Conservation (phyloP, 495 filamentous ascomycete species). For the Neurospora tetraspora region DNA sequence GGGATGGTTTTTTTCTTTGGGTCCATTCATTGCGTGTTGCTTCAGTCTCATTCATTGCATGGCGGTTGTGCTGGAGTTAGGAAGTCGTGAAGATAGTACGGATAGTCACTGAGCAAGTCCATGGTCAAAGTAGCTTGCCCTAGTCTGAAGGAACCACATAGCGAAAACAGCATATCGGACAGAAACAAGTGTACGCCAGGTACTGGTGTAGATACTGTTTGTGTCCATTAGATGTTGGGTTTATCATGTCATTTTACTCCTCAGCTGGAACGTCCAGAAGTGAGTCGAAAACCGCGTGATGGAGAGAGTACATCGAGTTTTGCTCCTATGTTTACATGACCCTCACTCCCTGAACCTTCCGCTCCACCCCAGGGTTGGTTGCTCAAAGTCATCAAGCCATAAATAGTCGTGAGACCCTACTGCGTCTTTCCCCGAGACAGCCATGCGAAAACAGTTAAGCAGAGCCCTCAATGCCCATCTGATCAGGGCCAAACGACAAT, state of each 20-base stretch:
- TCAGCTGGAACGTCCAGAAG: neutral
- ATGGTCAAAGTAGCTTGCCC: neutral
- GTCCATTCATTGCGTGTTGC: neutral
- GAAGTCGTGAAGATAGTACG: neutral
- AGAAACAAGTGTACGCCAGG: neutral
- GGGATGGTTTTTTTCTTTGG: neutral
- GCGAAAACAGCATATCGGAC: neutral
- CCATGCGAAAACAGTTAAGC: neutral
- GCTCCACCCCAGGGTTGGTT: neutral
- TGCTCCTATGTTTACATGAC: neutral
- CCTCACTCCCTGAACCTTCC: neutral
- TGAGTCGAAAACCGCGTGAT: neutral
- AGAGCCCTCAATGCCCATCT: slow-evolving; percentile 22
- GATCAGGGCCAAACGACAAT: slow-evolving; percentile 61
- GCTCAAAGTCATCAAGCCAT: neutral
- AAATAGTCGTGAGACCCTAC: neutral
- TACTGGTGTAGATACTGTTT: neutral
- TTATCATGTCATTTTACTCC: neutral
- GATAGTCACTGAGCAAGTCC: neutral
- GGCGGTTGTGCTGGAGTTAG: neutral
- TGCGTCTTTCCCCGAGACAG: neutral
- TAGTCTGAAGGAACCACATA: neutral
- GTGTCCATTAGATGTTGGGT: neutral
- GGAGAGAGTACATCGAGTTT: neutral
- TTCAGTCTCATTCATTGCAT: neutral